phyloP scores from a whole-genome alignment of 495 filamentous ascomycete genomes.

The Annulohypoxylon moriforme region DNA sequence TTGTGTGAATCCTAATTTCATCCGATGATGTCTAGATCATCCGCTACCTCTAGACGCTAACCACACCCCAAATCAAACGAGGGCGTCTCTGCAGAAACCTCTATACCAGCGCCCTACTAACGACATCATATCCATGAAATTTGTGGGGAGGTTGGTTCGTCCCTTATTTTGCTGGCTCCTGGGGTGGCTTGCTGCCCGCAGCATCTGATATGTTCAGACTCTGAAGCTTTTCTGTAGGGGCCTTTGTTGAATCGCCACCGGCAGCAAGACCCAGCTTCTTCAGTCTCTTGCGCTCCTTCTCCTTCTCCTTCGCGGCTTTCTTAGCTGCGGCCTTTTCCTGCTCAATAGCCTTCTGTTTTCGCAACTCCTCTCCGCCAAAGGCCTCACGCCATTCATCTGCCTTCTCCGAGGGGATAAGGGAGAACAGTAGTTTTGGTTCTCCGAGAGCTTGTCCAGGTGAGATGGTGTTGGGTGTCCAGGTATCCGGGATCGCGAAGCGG shows the following conservation, averaged over 20 bases:
- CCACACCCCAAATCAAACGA: constrained; percentile 21
- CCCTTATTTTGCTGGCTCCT: constrained; percentile 11
- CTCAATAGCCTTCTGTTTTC: constrained; percentile 38
- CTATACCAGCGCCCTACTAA: constrained; percentile 43
- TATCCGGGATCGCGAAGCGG: constrained; percentile 76
- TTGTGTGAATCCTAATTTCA: constrained; percentile 2
- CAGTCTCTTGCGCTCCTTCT: constrained; percentile 60
- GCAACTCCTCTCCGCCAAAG: constrained; percentile 75
- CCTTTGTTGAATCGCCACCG: constrained; percentile 45
- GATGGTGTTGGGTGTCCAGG: constrained; percentile 70
- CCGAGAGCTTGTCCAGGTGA: constrained; percentile 83
- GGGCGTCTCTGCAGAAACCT: constrained; percentile 37
- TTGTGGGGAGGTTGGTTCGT: not conserved
- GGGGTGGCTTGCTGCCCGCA: not conserved
- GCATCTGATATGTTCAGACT: constrained; percentile 28
- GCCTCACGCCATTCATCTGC: constrained; percentile 81
- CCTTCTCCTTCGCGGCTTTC: constrained; percentile 63
- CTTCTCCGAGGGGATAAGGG: constrained; percentile 83
- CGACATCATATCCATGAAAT: constrained; percentile 11
- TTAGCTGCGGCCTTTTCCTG: constrained; percentile 69
- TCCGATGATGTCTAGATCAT: not conserved
- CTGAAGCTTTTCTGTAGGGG: constrained; percentile 41
- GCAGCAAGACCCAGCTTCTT: constrained; percentile 58
- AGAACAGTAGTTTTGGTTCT: constrained; percentile 84
- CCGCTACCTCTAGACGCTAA: constrained; percentile 4